Base-by-base conservation (phyloP, 176 grass and related monocot genomes). In the Pharus latifolius region DNA sequence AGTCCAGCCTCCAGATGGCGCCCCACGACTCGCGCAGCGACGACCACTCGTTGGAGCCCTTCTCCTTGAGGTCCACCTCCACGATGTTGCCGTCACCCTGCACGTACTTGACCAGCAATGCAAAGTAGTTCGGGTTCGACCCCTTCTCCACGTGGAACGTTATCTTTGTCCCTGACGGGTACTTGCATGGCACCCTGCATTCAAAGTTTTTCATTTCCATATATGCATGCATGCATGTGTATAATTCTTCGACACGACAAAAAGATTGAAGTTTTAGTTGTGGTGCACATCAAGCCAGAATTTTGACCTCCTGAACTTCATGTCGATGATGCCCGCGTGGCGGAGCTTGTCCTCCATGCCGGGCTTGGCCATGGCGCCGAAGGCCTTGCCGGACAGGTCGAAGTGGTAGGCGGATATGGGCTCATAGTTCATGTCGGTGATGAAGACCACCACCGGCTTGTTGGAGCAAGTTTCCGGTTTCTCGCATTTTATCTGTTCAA, bases 401-500 rank as follows among this genome's bases (percentile, higher is more conserved):
- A 96, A 82, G 56, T 96, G 92, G 79, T 74, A 90, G 10, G 88
- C 63, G 2, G 72, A 63, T 49, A 85, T 51, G n/a, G 68, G 84
- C 2, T 78, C 88, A 44, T 87, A 87, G 59, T 90, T 91, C 72
- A 75, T 76, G 82, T 96, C 79, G 6, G 92, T 83, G 45, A 88
- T 82, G 74, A 75, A 83, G 38, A 96, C 52, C 15, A 44, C 56
- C 63, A 78, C 70, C 10, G 88, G 79, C 23, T 57, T 44, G 23
- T 71, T 11, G 25, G 88, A 72, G 79, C 88, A 91, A 23, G 80
- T 67, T 8, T 17, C 13, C 0, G 81, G 84, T 16, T 16, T 72
- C 3, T 32, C 28, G 41, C 88, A 96, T 65, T 63, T 96, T 20
- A 96, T 44, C 83, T 87, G 52, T 31, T 38, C n/a, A n/a, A n/a